Percentiles rank a stretch among this genome's conserved stretches.
These are phyloP conservation scores for Naganishia sp. DNA, from an alignment of 1,284 basidiomycete genomes.

Conservation along the genomic window DNA sequence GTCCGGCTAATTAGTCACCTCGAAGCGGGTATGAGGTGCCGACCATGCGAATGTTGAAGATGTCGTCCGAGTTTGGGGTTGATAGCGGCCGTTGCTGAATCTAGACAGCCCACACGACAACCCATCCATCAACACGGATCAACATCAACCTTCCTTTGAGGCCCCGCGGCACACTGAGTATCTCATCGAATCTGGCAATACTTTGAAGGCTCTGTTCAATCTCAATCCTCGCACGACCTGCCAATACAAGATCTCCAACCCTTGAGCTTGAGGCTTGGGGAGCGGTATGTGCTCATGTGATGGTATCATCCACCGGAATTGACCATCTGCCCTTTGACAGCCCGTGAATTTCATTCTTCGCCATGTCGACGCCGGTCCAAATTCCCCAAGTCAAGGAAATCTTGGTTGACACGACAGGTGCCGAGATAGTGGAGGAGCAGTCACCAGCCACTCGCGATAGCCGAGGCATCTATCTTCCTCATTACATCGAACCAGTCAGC, in stretches of 20 bases:
- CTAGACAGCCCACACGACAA: too few relatives aligned
- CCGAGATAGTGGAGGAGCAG: slow-evolving; percentile 84
- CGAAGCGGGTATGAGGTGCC: slow-evolving; percentile 1
- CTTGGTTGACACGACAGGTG: slow-evolving; percentile 60
- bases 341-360: not conserved
- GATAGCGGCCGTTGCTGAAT: too few relatives aligned
- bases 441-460: slow-evolving; percentile 94
- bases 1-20: slow-evolving; percentile 12
- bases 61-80: too few relatives aligned
- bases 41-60: too few relatives aligned
- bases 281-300: not conserved
- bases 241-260: too few relatives aligned
- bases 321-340: not conserved
- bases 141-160: too few relatives aligned
- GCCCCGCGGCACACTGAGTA: too few relatives aligned
- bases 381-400: slow-evolving; percentile 53
- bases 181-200: too few relatives aligned
- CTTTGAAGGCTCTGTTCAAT: too few relatives aligned
- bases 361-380: slow-evolving; percentile 38
- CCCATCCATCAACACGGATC: too few relatives aligned
- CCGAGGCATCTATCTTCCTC: slow-evolving; percentile 90
- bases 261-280: not conserved
- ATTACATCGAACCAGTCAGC: slow-evolving; percentile 93
- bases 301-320: not conserved
- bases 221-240: too few relatives aligned